Evolutionary conservation across 2,329 filamentous ascomycete species (phyloP).

Genomic region (Chaetomium sp.): DNA sequence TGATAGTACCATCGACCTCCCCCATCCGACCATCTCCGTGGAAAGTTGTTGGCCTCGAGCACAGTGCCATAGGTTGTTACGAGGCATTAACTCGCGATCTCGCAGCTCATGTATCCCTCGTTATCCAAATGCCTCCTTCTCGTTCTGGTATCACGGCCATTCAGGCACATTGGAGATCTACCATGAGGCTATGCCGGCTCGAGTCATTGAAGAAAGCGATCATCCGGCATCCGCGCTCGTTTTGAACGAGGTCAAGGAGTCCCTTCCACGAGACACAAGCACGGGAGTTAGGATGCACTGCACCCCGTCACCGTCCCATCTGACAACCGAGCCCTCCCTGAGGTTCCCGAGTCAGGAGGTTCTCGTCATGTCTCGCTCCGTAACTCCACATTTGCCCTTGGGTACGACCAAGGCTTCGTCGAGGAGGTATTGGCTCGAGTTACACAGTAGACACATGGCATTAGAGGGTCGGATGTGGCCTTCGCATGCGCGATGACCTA

Average conservation of each 20-base stretch:
- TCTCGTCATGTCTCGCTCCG: neutral
- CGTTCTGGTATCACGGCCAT: neutral
- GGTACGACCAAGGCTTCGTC: neutral
- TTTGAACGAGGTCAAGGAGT: neutral
- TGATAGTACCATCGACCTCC: neutral
- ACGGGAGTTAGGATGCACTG: neutral
- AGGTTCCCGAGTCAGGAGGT: neutral
- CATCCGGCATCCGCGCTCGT: neutral
- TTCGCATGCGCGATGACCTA: neutral
- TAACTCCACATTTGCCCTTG: neutral
- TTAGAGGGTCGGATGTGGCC: neutral
- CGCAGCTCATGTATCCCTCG: neutral
- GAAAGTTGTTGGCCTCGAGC: neutral
- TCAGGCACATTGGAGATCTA: neutral
- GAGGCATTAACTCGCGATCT: neutral
- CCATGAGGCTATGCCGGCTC: neutral
- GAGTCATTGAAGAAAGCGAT: neutral
- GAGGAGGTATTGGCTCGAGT: neutral
- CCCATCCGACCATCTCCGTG: neutral
- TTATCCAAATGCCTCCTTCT: neutral
- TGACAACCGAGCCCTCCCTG: neutral
- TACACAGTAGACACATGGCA: neutral
- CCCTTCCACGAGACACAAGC: neutral
- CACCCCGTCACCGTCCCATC: neutral
- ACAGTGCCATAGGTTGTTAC: neutral